Evolutionary conservation across 352 stramenopile genomes (phyloP), one percentile per base, ranked within the genome.

Genomic region (Globisporangium ultimum): DNA sequence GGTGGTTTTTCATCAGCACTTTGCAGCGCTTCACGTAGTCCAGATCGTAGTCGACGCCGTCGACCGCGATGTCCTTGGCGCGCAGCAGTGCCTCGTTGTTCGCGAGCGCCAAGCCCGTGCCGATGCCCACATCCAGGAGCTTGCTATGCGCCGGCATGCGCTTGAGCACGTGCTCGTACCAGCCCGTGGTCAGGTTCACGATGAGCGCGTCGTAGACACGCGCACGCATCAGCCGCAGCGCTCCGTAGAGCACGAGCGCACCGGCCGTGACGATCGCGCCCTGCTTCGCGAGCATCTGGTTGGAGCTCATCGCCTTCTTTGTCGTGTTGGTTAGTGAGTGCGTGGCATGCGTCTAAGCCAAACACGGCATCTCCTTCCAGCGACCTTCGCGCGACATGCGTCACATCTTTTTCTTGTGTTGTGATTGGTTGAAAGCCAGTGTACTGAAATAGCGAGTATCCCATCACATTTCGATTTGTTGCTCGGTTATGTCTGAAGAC

Each of bases 101-200:
- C 50, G 71, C 56, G 17, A 95, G 68, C 53, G 85, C 83, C 40
- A 82, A 48, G 10, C 84, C 89, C 17, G 88, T 98, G 58, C 89
- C 91, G 49, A 98, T 90, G 49, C 91, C 90, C 36, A 98, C 85
- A 66, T 98, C 91, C 51, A 98, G 66, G 24, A 97, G 36, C 21
- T 71, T 76, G 59, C 77, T 83, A 36, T 73, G 65, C 12, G 71
- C 53, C 10, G 74, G 56, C 40, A 97, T 56, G 7, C 73, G 75
- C 41, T 70, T 52, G 22, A 97, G 70, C 43, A 98, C 91, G 32
- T 84, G 71, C 46, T 66, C 61, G 67, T 98, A 98, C 91, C 89
- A 97, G n/a, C 76, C 82, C 3, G 81, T 88, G 20, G 91, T 97
- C 59, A 98, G 79, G 10, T 77, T 65, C 38, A 96, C 75, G 60